These are phyloP conservation scores for Chaetoceros tenuissimus DNA, from an alignment of 108 stramenopile genomes.

Conservation along the genomic window DNA sequence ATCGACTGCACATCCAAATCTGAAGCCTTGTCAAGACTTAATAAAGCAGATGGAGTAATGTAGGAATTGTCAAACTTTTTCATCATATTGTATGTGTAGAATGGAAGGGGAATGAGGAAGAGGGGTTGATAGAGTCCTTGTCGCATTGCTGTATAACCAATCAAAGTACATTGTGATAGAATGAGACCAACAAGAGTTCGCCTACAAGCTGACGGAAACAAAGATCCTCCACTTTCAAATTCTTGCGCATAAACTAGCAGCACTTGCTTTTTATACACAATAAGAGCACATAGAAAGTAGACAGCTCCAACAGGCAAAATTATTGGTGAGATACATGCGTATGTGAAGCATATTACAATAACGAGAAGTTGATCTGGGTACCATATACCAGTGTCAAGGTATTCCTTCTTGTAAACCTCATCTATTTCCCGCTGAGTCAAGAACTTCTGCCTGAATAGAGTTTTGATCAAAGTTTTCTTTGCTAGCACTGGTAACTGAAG, in stretches of 20 bases:
- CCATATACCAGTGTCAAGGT: too few species aligned
- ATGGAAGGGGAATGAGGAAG: slow-evolving; percentile 35
- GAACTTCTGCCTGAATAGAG: slow-evolving; percentile 45
- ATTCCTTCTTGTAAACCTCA: slow-evolving; percentile 29
- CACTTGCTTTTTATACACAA: slow-evolving; percentile 88
- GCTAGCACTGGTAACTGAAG: slow-evolving; percentile 54
- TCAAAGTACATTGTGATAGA: slow-evolving; percentile 36
- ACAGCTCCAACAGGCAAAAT: slow-evolving; percentile 70
- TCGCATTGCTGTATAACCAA: slow-evolving; percentile 34
- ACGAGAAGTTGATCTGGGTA: slow-evolving; percentile 78
- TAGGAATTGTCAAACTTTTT: slow-evolving; percentile 29
- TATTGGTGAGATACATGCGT: slow-evolving; percentile 68
- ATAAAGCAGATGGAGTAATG: slow-evolving; percentile 18
- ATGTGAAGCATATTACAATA: slow-evolving; percentile 73
- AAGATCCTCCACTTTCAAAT: slow-evolving; percentile 51
- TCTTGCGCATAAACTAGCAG: slow-evolving; percentile 57
- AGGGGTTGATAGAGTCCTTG: slow-evolving; percentile 31
- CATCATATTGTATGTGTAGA: slow-evolving; percentile 45
- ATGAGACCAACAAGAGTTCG: slow-evolving; percentile 41
- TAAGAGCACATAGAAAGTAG: slow-evolving; percentile 62
- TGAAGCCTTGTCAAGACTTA: slow-evolving; percentile 37
- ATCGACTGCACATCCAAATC: slow-evolving; percentile 35
- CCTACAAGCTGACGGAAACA: slow-evolving; percentile 55
- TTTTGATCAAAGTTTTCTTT: slow-evolving; percentile 44
- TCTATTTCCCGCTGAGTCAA: slow-evolving; percentile 73